Evolutionary conservation across 352 stramenopile species (phyloP), one percentile per base, ranked within the genome.

Genomic region (Salisapilia sapeloensis): DNA sequence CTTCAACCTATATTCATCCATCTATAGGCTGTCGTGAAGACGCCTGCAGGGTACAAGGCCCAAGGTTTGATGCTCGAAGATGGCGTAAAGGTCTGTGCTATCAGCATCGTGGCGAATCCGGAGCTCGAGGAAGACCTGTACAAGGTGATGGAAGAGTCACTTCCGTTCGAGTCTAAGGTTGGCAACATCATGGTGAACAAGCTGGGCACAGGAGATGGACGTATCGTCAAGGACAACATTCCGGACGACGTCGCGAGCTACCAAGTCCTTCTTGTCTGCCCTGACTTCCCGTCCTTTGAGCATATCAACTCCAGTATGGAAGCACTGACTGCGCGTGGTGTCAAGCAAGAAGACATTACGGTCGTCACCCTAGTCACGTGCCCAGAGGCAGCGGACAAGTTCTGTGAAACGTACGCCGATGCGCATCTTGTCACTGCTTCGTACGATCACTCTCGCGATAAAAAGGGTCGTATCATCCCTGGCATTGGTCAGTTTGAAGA

Each of bases 321-420:
- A 13, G 6, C 46, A 89, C 69, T 45, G 81, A 18, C 42, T 89
- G 25, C 70, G 60, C 21, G 61, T 39, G 70, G 70, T 18, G 74
- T 83, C 0, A 50, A 75, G 20, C 55, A 83, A 29, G 66, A 79
- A 25, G 69, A 85, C 38, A 77, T 89, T 26, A 83, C 72, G 16
- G 50, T 89, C 2, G 67, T 86, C 13, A 81, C 70, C 10, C 55
- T 89, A 6, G 65, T 86, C 7, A 89, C 70, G 19, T 82, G 67
- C 33, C 74, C 66, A 0, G 70, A 83, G 40, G 74, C 56, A n/a
- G 70, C 70, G 4, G 74, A 86, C 39, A 48, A 49, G 9, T 89
- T 89, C 27, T 85, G 74, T 54, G 62, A 82, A 63, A 40, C 46
- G 19, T 89, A 82, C 43, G 54, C 60, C 14, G 64, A 86, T 27